Evolutionary conservation across 1,139 yeast genomes (phyloP).

Genomic region (Hansenula sp.): DNA sequence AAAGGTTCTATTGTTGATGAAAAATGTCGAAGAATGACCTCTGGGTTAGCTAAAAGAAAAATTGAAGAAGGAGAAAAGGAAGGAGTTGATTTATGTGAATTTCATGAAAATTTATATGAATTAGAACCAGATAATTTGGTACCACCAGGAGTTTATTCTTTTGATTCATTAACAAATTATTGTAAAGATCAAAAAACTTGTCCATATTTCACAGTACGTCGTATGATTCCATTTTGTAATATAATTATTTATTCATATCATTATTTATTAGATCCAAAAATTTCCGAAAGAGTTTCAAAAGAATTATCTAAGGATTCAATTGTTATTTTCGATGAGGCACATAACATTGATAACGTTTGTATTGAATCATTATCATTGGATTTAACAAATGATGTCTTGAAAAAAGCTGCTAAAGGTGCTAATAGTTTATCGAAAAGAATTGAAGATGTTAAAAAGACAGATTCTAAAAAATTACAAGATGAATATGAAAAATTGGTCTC

Average conservation of each 20-base stretch:
- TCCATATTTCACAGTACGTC: constrained; percentile 95
- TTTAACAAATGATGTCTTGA: constrained; percentile 76
- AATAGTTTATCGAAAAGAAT: constrained; percentile 69
- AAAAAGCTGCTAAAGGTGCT: constrained; percentile 81
- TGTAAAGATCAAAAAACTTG: constrained; percentile 81
- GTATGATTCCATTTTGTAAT: constrained; percentile 96
- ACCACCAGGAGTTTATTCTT: constrained; percentile 92
- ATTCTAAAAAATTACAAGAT: constrained; percentile 76
- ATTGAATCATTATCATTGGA: constrained; percentile 92
- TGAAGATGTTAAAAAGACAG: constrained; percentile 77
- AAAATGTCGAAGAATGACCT: constrained; percentile 89
- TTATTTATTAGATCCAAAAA: constrained; percentile 92
- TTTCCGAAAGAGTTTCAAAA: constrained; percentile 90
- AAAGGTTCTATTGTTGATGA: constrained; percentile 97
- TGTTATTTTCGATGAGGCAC: constrained; percentile 97
- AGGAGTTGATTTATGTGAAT: constrained; percentile 67
- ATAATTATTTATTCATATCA: constrained; percentile 94
- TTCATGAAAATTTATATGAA: constrained; percentile 83
- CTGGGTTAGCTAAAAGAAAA: constrained; percentile 76
- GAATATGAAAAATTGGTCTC: constrained; percentile 90
- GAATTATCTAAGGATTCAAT: constrained; percentile 92
- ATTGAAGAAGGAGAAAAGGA: constrained; percentile 59
- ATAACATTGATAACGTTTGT: constrained; percentile 96
- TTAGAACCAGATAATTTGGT: constrained; percentile 83
- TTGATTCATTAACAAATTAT: constrained; percentile 73